Percentiles rank a stretch among this genome's conserved stretches.
Conservation (phyloP, 805 yeast genomes). For the Nematodospora valgi region DNA sequence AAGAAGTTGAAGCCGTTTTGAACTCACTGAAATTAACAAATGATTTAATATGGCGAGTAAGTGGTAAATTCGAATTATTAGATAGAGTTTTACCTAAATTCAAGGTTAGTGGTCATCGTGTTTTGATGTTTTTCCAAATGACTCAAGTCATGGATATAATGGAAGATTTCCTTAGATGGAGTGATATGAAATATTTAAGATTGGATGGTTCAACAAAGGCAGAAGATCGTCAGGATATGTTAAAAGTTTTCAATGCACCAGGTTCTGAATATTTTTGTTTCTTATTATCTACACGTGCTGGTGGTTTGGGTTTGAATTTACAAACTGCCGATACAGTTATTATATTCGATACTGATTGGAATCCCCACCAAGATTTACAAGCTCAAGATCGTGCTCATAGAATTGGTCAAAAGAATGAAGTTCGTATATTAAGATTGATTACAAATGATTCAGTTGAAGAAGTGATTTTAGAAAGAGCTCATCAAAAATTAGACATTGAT, state of each 20-base stretch:
- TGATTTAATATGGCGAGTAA: constrained; percentile 67
- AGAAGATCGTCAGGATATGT: constrained; percentile 74
- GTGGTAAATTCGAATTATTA: constrained; percentile 78
- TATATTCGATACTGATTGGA: constrained; percentile 87
- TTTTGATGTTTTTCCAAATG: constrained; percentile 83
- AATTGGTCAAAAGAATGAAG: constrained; percentile 87
- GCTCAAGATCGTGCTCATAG: constrained; percentile 90
- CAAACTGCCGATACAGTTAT: constrained; percentile 88
- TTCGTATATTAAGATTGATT: constrained; percentile 73
- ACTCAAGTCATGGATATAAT: constrained; percentile 87
- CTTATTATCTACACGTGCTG: constrained; percentile 80
- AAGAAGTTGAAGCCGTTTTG: constrained; percentile 70
- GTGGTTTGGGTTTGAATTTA: constrained; percentile 82
- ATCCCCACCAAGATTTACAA: constrained; percentile 87
- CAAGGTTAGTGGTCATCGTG: constrained; percentile 71
- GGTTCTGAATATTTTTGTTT: constrained; percentile 76
- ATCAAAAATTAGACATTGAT: constrained; percentile 78
- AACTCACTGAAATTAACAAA: constrained; percentile 62
- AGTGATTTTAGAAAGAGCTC: constrained; percentile 76
- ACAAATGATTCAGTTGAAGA: constrained; percentile 84
- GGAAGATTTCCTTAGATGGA: constrained; percentile 75
- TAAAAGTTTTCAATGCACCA: constrained; percentile 72
- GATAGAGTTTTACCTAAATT: constrained; percentile 76
- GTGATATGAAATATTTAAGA: constrained; percentile 67
- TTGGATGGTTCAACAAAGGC: constrained; percentile 83